Evolutionary conservation across 257 asterid genomes (phyloP), one percentile per base, ranked within the genome.

Genomic region (Solanum paucissectum): DNA sequence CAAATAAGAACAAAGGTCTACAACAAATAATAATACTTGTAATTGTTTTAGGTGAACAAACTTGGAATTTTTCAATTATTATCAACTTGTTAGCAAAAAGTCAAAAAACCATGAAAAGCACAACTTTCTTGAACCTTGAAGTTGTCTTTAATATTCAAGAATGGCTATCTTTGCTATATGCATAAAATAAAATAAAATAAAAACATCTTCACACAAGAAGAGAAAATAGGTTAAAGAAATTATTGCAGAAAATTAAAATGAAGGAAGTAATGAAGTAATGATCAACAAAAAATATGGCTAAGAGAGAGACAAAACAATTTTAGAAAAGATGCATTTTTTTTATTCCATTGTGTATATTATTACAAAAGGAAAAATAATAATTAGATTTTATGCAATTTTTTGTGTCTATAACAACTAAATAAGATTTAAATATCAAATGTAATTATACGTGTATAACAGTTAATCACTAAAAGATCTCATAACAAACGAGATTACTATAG

Each of bases 41-140:
- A 68, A 68, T 71, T 34, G 88, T 7, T 81, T 87, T 89, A 75
- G 89, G 88, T 64, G 29, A 87, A 16, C 85, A 76, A 29, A 66
- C 82, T 55, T 18, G 29, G 37, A 77, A 86, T 55, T 23, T 52
- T 85, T 40, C 40, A 40, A 13, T 40, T 52, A 73, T 81, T 9
- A 29, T 29, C n/a, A 4, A 42, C 11, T 77, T 81, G 42, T 29
- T 46, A 27, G 27, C 42, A 46, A 46, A 44, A 81, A 29, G 40
- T 46, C 40, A 81, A 77, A 42, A 77, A 23, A 10, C 34, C 36
- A 74, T 36, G 44, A 37, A 38, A 74, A 20, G 16, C 49, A 37
- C 75, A 6, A 29, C 83, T 81, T 46, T 46, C 27, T 14, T 46
- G 40, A 81, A 27, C 40, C 66, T 81, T 27, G 25, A 81, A 81